phyloP scores from a whole-genome alignment of 2,329 filamentous ascomycete genomes.

The Fusarium newnesense region DNA sequence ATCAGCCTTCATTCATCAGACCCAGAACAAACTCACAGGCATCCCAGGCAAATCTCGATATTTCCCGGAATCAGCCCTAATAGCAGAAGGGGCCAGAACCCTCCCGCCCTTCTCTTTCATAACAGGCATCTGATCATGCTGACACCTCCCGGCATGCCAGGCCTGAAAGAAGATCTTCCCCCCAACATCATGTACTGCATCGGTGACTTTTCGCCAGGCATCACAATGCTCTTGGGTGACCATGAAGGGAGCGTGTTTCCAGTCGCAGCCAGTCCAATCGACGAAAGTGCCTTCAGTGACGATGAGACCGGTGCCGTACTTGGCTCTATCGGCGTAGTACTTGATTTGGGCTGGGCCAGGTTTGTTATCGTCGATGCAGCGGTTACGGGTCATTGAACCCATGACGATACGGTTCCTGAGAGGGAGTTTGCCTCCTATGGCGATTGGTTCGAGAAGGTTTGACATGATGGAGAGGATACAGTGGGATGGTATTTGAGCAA shows the following conservation, averaged over 20 bases:
- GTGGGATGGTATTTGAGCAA: not conserved
- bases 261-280: constrained; percentile 5
- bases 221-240: not conserved
- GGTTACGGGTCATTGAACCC: constrained; percentile 26
- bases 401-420: constrained; percentile 16
- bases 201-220: not conserved
- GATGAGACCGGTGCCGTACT: not conserved
- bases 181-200: not conserved
- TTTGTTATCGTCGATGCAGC: constrained; percentile 11
- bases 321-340: constrained; percentile 10
- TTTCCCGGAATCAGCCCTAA: not conserved
- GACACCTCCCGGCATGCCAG: constrained; percentile 15
- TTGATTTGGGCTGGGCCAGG: not conserved
- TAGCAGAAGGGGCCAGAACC: constrained; percentile 6
- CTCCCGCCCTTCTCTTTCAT: not conserved
- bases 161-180: constrained; percentile 17
- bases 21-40: not conserved
- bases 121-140: constrained; percentile 7
- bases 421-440: not conserved
- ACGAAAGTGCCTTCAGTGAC: constrained; percentile 6
- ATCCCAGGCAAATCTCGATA: not conserved
- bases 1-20: accelerated
- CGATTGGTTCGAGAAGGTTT: constrained; percentile 7
- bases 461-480: not conserved
- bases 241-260: not conserved